phyloP scores from a whole-genome alignment of 208 protist species.

The Leishmania mexicana region DNA sequence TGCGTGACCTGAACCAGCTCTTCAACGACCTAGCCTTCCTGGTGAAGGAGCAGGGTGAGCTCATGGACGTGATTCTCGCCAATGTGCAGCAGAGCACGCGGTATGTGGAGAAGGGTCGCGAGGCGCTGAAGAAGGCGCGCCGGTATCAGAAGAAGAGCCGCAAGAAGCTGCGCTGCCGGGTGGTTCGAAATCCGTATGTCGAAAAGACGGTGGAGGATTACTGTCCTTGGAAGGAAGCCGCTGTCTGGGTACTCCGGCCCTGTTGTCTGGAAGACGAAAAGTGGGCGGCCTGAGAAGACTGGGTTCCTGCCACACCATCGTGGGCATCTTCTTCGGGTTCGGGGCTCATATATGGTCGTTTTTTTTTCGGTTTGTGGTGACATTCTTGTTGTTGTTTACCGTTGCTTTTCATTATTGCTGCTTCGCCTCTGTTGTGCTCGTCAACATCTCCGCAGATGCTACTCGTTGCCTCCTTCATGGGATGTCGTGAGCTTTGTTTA shows the following conservation, averaged over 20 bases:
- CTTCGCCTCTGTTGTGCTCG: neutral
- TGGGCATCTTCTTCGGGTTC: neutral
- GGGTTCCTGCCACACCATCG: neutral
- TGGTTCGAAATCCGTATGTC: neutral
- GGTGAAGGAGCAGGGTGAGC: conserved; percentile 87
- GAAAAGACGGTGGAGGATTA: neutral
- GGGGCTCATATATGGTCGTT: neutral
- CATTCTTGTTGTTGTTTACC: no score
- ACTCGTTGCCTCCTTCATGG: no score
- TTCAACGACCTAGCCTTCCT: conserved; percentile 91
- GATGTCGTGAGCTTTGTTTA: neutral
- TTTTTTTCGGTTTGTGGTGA: no score
- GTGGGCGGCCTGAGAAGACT: neutral
- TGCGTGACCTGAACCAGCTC: conserved; percentile 87
- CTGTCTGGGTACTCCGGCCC: neutral
- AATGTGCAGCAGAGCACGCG: conserved; percentile 65
- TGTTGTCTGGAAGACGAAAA: neutral
- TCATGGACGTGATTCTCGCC: conserved; percentile 83
- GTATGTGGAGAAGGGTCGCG: conserved; percentile 68
- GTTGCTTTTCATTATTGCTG: no score
- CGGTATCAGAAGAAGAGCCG: conserved; percentile 81
- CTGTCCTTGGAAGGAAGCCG: neutral
- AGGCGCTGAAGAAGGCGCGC: conserved; percentile 73
- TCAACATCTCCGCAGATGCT: neutral
- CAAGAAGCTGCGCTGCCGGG: conserved; percentile 37